A percentile compares a stretch with the other conserved stretches of the same genome.
phyloP scores from a whole-genome alignment of 2,329 filamentous ascomycete species.

The Pseudogymnoascus verrucosus region DNA sequence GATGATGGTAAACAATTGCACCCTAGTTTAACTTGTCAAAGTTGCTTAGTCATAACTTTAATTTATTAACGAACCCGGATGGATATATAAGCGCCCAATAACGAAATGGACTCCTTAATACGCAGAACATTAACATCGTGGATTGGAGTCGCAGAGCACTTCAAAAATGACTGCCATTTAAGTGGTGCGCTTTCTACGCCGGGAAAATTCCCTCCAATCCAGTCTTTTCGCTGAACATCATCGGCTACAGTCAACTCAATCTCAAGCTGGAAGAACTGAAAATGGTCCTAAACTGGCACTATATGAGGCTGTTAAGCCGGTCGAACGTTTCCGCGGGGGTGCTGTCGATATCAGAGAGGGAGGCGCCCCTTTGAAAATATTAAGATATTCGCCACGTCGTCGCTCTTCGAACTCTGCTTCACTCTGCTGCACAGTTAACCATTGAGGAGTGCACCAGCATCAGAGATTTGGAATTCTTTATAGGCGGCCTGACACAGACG shows the following conservation, averaged over 20 bases:
- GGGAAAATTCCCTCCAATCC: slow-evolving; percentile 11
- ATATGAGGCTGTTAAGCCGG: background rate
- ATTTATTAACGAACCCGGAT: slow-evolving; percentile 1
- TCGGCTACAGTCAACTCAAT: slow-evolving; percentile 16
- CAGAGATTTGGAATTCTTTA: slow-evolving; percentile 21
- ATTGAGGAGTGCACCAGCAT: background rate
- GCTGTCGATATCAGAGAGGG: background rate
- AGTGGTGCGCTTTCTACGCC: background rate
- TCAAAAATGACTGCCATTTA: background rate
- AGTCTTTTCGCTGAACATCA: slow-evolving; percentile 15
- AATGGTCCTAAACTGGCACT: background rate
- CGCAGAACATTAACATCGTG: background rate
- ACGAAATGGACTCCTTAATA: background rate
- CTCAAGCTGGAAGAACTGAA: background rate
- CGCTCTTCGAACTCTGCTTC: background rate
- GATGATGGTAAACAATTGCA: slow-evolving; percentile 18
- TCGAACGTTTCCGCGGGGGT: background rate
- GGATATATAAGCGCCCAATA: background rate
- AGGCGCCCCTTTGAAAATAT: background rate
- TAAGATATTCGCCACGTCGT: background rate
- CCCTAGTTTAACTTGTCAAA: slow-evolving; percentile 15
- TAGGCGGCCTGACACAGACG: slow-evolving; percentile 15
- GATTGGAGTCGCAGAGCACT: background rate
- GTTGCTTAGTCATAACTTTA: slow-evolving; percentile 7
- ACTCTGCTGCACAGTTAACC: background rate